Evolutionary conservation across 768 basidiomycete species (phyloP).

Genomic region (Tylopilus rubrobrunneus): DNA sequence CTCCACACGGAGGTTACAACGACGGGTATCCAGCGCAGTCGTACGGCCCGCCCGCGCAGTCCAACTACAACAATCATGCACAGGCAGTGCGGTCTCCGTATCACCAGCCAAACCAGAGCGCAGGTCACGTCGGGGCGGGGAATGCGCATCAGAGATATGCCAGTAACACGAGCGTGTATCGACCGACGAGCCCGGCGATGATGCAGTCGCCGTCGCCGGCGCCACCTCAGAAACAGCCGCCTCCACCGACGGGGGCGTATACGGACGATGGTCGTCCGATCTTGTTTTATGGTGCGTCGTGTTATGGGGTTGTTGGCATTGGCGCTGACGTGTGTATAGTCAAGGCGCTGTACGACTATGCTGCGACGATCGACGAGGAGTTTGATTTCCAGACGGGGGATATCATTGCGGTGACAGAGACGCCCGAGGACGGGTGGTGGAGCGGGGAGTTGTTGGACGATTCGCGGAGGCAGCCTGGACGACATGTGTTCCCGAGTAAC

Average conservation of each 20-base stretch:
- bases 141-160: slow-evolving; percentile 32
- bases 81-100: slow-evolving; percentile 2
- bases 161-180: slow-evolving; percentile 29
- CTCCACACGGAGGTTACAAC: slow-evolving; percentile 21
- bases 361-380: slow-evolving; percentile 83
- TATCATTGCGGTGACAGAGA: slow-evolving; percentile 91
- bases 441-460: slow-evolving; percentile 84
- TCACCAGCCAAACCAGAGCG: slow-evolving; percentile 16
- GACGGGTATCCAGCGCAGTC: slow-evolving; percentile 13
- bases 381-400: slow-evolving; percentile 96
- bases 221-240: slow-evolving; percentile 31
- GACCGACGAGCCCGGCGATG: slow-evolving; percentile 41
- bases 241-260: slow-evolving; percentile 65
- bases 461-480: slow-evolving; percentile 60
- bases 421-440: slow-evolving; percentile 99
- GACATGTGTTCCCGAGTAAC: slow-evolving; percentile 85
- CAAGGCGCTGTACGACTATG: slow-evolving; percentile 86
- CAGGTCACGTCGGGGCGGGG: slow-evolving; percentile 27
- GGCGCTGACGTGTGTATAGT: slow-evolving; percentile 39
- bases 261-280: slow-evolving; percentile 82
- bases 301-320: neutral
- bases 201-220: slow-evolving; percentile 50
- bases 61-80: slow-evolving; percentile 9
- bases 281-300: slow-evolving; percentile 72
- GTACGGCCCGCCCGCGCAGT: slow-evolving; percentile 13